Percentiles rank a stretch among this genome's conserved stretches.
phyloP scores from a whole-genome alignment of 768 basidiomycete species.

The Panus rudis region DNA sequence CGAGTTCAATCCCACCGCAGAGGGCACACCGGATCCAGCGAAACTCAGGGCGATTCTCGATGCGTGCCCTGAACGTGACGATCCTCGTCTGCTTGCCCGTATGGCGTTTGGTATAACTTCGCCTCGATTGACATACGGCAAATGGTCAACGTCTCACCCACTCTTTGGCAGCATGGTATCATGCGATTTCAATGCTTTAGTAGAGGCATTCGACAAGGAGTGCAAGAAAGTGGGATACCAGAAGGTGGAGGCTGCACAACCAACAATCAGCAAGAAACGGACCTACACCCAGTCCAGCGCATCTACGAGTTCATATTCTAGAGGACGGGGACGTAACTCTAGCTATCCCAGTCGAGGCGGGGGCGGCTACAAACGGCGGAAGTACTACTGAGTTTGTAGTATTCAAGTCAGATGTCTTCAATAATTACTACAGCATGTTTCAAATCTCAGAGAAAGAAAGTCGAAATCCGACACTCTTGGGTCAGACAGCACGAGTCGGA shows the following conservation, averaged over 20 bases:
- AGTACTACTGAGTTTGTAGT: background rate
- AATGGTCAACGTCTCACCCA: slow-evolving; percentile 34
- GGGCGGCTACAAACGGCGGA: slow-evolving; percentile 2
- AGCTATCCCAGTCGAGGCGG: too few relatives aligned
- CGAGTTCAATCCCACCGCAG: slow-evolving; percentile 21
- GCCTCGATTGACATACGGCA: slow-evolving; percentile 35
- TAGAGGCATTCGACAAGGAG: slow-evolving; percentile 35
- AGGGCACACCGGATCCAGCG: slow-evolving; percentile 19
- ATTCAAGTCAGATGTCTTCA: background rate
- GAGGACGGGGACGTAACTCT: too few relatives aligned
- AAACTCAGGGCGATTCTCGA: slow-evolving; percentile 31
- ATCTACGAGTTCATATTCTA: background rate
- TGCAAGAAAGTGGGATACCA: slow-evolving; percentile 31
- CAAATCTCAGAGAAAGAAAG: too few relatives aligned
- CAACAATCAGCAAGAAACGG: slow-evolving; percentile 16
- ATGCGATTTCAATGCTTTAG: slow-evolving; percentile 32
- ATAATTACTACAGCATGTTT: too few relatives aligned
- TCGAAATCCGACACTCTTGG: too few relatives aligned
- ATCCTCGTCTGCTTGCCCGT: slow-evolving; percentile 41
- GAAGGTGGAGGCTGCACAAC: slow-evolving; percentile 5
- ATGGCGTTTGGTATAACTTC: slow-evolving; percentile 45
- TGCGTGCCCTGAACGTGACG: slow-evolving; percentile 40
- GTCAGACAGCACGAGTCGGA: too few relatives aligned
- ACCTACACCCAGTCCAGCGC: background rate
- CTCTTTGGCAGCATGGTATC: slow-evolving; percentile 38